A percentile compares a stretch with the other conserved stretches of the same genome.
These are phyloP conservation scores for Trichoderma aggressivum DNA, from an alignment of 2,329 filamentous ascomycete genomes.

Conservation along the genomic window DNA sequence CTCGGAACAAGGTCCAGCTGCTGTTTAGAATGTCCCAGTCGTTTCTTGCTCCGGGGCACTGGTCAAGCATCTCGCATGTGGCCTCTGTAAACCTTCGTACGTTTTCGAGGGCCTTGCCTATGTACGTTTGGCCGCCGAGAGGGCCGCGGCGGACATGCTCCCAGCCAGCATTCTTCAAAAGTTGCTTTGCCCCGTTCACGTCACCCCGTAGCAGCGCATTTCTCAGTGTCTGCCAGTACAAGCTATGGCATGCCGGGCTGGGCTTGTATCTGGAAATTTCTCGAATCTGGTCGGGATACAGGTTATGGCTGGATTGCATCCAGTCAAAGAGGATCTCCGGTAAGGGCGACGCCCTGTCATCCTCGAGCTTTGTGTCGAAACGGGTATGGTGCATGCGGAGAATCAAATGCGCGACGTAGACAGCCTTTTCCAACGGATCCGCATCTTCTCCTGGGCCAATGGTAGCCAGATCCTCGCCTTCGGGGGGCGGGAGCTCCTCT, in stretches of 20 bases:
- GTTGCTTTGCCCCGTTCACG: slow-evolving; percentile 60
- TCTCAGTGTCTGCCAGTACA: slow-evolving; percentile 86
- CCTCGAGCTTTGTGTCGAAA: slow-evolving; percentile 37
- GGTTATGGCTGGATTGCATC: slow-evolving; percentile 72
- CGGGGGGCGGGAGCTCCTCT: slow-evolving; percentile 45
- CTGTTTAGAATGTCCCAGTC: slow-evolving; percentile 81
- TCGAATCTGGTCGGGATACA: slow-evolving; percentile 64
- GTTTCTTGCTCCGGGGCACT: slow-evolving; percentile 65
- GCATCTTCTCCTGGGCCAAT: slow-evolving; percentile 64
- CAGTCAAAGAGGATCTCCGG: slow-evolving; percentile 80
- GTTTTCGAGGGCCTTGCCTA: slow-evolving; percentile 71
- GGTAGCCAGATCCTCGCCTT: slow-evolving; percentile 54
- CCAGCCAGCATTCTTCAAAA: slow-evolving; percentile 76
- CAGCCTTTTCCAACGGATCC: slow-evolving; percentile 68
- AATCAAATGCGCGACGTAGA: slow-evolving; percentile 73
- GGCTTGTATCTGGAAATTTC: slow-evolving; percentile 62
- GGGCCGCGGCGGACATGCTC: slow-evolving; percentile 68
- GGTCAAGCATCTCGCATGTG: slow-evolving; percentile 65
- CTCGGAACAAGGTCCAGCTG: slow-evolving; percentile 82
- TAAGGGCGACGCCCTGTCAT: slow-evolving; percentile 51
- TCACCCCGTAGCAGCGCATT: slow-evolving; percentile 72
- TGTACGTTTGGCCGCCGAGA: slow-evolving; percentile 64
- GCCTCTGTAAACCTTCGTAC: slow-evolving; percentile 69
- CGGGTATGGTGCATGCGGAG: slow-evolving; percentile 73
- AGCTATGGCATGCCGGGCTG: slow-evolving; percentile 69